Evolutionary conservation across 768 basidiomycete species (phyloP).

Genomic region (Lactarius sanguifluus): DNA sequence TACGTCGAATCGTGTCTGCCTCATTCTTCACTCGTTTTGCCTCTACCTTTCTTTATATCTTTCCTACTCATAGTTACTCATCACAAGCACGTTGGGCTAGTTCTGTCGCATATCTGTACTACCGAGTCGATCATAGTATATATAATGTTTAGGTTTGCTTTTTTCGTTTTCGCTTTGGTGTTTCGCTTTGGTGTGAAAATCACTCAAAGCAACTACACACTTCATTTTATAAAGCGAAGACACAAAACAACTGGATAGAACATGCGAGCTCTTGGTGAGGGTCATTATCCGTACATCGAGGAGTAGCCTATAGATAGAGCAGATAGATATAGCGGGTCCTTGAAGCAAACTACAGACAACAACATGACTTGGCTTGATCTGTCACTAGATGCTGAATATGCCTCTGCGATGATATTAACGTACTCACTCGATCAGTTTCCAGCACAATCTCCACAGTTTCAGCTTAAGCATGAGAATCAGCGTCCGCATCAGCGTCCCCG

Average conservation of each 20-base stretch:
- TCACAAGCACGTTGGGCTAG: conserved; percentile 28
- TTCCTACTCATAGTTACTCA: conserved; percentile 23
- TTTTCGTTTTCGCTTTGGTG: not conserved
- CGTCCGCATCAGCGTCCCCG: not conserved
- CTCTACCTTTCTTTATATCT: conserved; percentile 6
- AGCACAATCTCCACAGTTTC: not conserved
- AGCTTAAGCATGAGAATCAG: not conserved
- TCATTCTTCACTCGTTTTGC: conserved; percentile 9
- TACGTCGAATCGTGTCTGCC: conserved; percentile 4
- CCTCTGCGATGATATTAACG: not conserved
- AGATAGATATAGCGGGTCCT: not conserved
- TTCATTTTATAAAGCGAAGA: not conserved
- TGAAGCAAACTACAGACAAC: not conserved
- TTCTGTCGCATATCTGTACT: conserved; percentile 31
- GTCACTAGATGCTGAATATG: not conserved
- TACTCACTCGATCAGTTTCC: not conserved
- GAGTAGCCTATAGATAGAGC: not conserved
- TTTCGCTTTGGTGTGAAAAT: not conserved
- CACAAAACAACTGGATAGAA: not conserved
- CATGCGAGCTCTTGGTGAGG: not conserved
- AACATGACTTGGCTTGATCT: not conserved
- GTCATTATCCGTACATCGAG: not conserved
- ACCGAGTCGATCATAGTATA: conserved; percentile 30
- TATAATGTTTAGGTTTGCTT: conserved; percentile 26
- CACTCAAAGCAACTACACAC: not conserved